Percentiles rank a stretch among this genome's conserved stretches.
phyloP scores from a whole-genome alignment of 331 rosid species.

The Quercus phellos region DNA sequence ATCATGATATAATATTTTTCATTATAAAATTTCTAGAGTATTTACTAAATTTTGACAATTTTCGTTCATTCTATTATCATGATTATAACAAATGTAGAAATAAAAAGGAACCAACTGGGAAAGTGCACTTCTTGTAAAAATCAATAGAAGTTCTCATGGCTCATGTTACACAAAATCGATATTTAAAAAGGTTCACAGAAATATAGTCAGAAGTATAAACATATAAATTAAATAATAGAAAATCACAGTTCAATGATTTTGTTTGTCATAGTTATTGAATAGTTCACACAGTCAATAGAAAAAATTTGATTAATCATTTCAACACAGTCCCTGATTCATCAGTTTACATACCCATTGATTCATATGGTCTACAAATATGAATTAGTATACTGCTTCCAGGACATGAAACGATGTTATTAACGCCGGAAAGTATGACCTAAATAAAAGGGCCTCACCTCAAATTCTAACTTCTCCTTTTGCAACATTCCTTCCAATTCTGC shows the following conservation, averaged over 20 bases:
- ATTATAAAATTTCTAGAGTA: slow-evolving; percentile 4
- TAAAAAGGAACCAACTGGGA: neutral
- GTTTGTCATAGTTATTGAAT: neutral
- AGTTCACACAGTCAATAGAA: neutral
- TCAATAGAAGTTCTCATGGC: neutral
- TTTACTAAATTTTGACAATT: neutral
- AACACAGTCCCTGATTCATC: neutral
- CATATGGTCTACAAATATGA: neutral
- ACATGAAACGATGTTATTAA: neutral
- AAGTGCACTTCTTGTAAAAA: neutral
- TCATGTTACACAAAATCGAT: neutral
- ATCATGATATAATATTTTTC: neutral
- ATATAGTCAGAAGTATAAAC: neutral
- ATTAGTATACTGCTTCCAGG: neutral
- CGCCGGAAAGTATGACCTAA: slow-evolving; percentile 5
- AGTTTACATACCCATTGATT: neutral
- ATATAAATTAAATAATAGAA: neutral
- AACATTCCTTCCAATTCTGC: slow-evolving; percentile 69
- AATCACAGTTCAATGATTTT: neutral
- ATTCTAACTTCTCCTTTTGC: slow-evolving; percentile 79
- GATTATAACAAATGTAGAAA: neutral
- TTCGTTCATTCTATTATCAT: neutral
- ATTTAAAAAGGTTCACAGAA: neutral
- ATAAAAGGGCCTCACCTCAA: slow-evolving; percentile 60
- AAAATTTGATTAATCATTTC: neutral